Evolutionary conservation across 371 early-diverging fungal species (phyloP), one percentile per base, ranked within the genome.

Genomic region (Mortierella sp.): DNA sequence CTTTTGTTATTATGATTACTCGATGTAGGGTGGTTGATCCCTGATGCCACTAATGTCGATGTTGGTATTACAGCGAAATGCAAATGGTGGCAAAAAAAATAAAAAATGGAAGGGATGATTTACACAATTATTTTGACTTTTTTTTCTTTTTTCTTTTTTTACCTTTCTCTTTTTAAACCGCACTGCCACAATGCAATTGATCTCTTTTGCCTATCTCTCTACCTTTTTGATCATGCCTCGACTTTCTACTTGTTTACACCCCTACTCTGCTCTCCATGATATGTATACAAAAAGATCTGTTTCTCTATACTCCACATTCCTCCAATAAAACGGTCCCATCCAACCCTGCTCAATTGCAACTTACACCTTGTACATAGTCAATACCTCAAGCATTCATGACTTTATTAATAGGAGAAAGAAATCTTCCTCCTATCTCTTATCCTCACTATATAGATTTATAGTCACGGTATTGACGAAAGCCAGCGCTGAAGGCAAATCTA

Each of bases 141-240:
- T 22, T 55, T 7, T 24, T 3, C 32, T 55, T 55, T 28, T 55
- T 7, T 24, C 10, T 55, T 55, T 55, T 28, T 55, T 24, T 55
- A 10, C 16, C 16, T 55, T 55, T 55, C 32, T 28, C 9, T 22
- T 55, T 28, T 28, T 41, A 43, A 21, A n/a, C 15, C 60, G 58
- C 66, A 65, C 66, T 65, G 66, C 66, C 66, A 65, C 66, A 65
- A 5, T 10, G 22, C 33, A 45, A 47, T 52, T n/a, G n/a, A 8
- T 41, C 43, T 1, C 48, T 6, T 22, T 40, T 43, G 33, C 22
- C 38, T 36, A 28, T 38, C 40, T 16, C 40, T 16, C 41, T 8
- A 43, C 43, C 15, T 36, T 36, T 36, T 36, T 36, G 36, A 36
- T 36, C 36, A 36, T 36, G 7, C 45, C 40, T 62, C 21, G 13